Evolutionary conservation across 805 yeast species (phyloP), one percentile per base, ranked within the genome.

Genomic region (Candida ascalaphidarum): DNA sequence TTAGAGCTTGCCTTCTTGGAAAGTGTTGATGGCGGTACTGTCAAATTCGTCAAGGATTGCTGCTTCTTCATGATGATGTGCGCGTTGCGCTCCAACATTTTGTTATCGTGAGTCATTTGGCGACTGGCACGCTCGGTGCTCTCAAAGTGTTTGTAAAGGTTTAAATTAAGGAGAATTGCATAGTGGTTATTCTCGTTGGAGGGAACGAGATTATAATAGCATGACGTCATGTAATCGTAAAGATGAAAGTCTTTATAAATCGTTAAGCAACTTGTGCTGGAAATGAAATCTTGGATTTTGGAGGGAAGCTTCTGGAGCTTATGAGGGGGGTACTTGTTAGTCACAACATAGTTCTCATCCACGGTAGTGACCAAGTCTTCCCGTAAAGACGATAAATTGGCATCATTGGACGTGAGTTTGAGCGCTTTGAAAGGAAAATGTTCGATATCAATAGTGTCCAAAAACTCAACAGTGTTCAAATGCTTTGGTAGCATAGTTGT

Each of bases 161-260:
- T 59, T 22, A 61, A 39, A 12, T 44, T 52, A 12, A 62, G 36
- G n/a, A 62, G 37, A 9, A 50, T 48, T 9, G 54, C 37, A 35
- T 52, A 62, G 44, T 62, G 68, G 31, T 59, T 61, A 32, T 59
- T 54, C 13, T 49, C 34, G 28, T 40, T 41, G 11, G 39, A 38
- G 1, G 65, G 65, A 12, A 54, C 43, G 20, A 43, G 34, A 31
- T 62, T 62, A 29, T 41, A 54, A 39, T 62, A 62, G 34, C 65
- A 61, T 5, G 64, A 55, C 20, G 50, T 39, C 55, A 58, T 52
- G 43, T 61, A 62, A 34, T 58, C 61, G 33, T 46, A 59, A 14
- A 58, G 36, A 17, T 48, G 40, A 30, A 59, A 46, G 27, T 31
- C 32, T 28, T 61, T 57, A 37, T 58, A 58, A 20, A 56, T 35